A percentile compares a stretch with the other conserved stretches of the same genome.
phyloP scores from a whole-genome alignment of 345 rosid genomes.

The Murraya koenigii region DNA sequence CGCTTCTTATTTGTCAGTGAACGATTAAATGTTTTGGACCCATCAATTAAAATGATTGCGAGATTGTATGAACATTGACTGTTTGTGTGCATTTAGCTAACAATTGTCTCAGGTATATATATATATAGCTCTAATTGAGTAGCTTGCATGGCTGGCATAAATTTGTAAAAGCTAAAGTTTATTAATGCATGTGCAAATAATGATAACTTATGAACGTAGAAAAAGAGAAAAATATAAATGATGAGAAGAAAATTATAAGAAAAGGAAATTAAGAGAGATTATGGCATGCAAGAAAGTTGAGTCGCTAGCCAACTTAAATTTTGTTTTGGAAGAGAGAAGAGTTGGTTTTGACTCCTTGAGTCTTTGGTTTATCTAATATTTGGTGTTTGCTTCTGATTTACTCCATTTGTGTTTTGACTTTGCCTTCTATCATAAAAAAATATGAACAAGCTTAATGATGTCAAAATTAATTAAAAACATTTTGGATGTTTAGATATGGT shows the following conservation, averaged over 20 bases:
- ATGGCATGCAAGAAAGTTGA: not conserved
- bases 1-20: not conserved
- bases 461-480: not conserved
- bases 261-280: not conserved
- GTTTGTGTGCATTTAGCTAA: not conserved
- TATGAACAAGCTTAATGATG: not conserved
- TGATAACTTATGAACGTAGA: not conserved
- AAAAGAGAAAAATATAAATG: not conserved
- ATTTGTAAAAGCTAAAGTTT: not conserved
- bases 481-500: too few species aligned
- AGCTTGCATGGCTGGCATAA: not conserved
- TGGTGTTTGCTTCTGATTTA: slow-evolving; percentile 16
- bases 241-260: not conserved
- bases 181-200: not conserved
- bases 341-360: slow-evolving; percentile 18
- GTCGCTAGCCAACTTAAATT: slow-evolving; percentile 27
- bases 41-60: slow-evolving; percentile 13
- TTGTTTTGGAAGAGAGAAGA: not conserved
- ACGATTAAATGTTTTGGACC: slow-evolving; percentile 4
- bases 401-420: slow-evolving; percentile 4
- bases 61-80: not conserved
- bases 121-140: not conserved
- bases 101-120: not conserved
- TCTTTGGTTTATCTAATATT: slow-evolving; percentile 31
- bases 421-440: too few species aligned